phyloP scores from a whole-genome alignment of 805 yeast genomes.

The Kazachstania africana region DNA sequence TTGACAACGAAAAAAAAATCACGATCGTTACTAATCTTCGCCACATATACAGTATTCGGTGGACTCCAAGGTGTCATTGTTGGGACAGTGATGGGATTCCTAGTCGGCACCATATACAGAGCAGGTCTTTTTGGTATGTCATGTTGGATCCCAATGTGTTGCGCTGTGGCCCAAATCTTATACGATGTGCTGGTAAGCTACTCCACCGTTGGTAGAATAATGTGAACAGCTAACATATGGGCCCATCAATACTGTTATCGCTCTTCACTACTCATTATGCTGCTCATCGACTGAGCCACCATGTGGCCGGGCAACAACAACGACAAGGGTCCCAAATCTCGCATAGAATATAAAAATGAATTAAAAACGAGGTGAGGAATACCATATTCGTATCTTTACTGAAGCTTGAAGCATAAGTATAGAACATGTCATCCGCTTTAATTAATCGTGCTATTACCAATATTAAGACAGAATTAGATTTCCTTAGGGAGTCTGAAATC shows the following conservation, averaged over 20 bases:
- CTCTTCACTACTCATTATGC: background rate
- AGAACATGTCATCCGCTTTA: constrained; percentile 37
- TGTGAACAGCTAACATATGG: constrained; percentile 6
- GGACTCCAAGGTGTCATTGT: constrained; percentile 52
- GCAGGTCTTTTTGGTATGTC: constrained; percentile 81
- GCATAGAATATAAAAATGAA: too few species aligned
- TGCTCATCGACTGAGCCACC: too few species aligned
- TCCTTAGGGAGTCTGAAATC: constrained; percentile 62
- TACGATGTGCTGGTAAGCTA: constrained; percentile 47
- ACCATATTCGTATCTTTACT: too few species aligned
- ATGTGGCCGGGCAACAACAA: too few species aligned
- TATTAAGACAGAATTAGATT: constrained; percentile 69
- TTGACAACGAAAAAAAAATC: constrained; percentile 34
- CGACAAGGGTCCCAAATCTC: too few species aligned
- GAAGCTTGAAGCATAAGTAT: too few species aligned
- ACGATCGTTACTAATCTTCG: constrained; percentile 32
- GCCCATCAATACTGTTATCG: background rate
- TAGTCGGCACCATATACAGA: constrained; percentile 62
- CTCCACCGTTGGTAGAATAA: constrained; percentile 12
- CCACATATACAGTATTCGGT: constrained; percentile 41
- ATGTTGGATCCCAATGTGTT: constrained; percentile 88
- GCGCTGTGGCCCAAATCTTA: constrained; percentile 58
- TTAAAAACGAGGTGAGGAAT: too few species aligned
- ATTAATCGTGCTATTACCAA: constrained; percentile 73
- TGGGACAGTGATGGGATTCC: constrained; percentile 69